Conservation (phyloP, 306 rosid genomes). For the Purshia tridentata region DNA sequence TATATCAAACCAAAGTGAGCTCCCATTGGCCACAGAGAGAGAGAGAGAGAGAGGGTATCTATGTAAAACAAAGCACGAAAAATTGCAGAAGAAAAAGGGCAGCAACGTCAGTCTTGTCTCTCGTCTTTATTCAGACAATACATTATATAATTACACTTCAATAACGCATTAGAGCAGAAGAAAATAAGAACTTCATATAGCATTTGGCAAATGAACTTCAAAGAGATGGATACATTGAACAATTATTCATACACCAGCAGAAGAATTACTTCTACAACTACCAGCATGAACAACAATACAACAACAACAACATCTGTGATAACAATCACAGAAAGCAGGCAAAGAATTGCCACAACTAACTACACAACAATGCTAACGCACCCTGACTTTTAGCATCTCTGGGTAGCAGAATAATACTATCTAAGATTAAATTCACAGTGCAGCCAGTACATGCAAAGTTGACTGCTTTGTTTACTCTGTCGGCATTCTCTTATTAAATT, state of each 20-base stretch:
- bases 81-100: no score
- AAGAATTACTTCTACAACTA: slow-evolving; percentile 2
- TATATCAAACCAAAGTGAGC: no score
- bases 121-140: no score
- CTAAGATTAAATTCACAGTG: background rate
- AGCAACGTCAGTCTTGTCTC: no score
- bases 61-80: no score
- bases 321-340: background rate
- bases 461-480: background rate
- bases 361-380: background rate
- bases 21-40: no score
- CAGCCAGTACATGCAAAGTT: background rate
- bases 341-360: slow-evolving; percentile 3
- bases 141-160: no score
- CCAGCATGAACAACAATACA: slow-evolving; percentile 12
- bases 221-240: no score
- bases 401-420: background rate
- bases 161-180: no score
- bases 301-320: background rate
- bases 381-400: background rate
- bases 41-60: no score
- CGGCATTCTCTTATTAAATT: background rate
- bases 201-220: no score
- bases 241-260: slow-evolving; percentile 13
- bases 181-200: no score